phyloP scores from a whole-genome alignment of 2,329 filamentous ascomycete genomes.

The Colletotrichum tofieldiae region DNA sequence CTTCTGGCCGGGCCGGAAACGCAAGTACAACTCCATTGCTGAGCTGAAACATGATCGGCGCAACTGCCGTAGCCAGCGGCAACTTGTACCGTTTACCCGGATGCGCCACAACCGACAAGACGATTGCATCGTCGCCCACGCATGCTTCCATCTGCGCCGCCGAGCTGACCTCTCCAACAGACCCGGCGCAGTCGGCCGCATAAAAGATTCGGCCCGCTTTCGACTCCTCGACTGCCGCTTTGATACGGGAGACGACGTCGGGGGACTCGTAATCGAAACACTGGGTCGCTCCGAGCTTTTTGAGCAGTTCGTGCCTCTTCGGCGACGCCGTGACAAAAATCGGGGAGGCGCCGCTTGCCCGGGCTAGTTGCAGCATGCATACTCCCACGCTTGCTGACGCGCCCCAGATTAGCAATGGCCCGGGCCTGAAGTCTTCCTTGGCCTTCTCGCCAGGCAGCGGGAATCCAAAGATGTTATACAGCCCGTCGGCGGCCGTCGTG shows the following conservation, averaged over 20 bases:
- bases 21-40: background rate
- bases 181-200: slow-evolving; percentile 35
- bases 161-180: background rate
- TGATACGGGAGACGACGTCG: slow-evolving; percentile 18
- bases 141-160: slow-evolving; percentile 16
- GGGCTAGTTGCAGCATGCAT: slow-evolving; percentile 54
- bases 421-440: slow-evolving; percentile 18
- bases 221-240: slow-evolving; percentile 16
- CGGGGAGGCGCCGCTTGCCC: slow-evolving; percentile 48
- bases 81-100: slow-evolving; percentile 1
- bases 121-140: background rate
- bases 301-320: slow-evolving; percentile 51
- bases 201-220: slow-evolving; percentile 24
- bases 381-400: slow-evolving; percentile 54
- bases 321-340: slow-evolving; percentile 54
- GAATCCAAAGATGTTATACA: slow-evolving; percentile 45
- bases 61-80: slow-evolving; percentile 11
- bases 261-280: slow-evolving; percentile 54
- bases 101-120: slow-evolving; percentile 6
- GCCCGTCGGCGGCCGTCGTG: slow-evolving; percentile 45
- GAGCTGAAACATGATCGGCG: slow-evolving; percentile 3
- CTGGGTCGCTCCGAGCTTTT: slow-evolving; percentile 51
- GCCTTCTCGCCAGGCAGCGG: slow-evolving; percentile 31
- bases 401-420: slow-evolving; percentile 56
- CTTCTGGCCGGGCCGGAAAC: slow-evolving; percentile 14